phyloP scores from a whole-genome alignment of 2,329 filamentous ascomycete species.

The Fusarium hainanense region DNA sequence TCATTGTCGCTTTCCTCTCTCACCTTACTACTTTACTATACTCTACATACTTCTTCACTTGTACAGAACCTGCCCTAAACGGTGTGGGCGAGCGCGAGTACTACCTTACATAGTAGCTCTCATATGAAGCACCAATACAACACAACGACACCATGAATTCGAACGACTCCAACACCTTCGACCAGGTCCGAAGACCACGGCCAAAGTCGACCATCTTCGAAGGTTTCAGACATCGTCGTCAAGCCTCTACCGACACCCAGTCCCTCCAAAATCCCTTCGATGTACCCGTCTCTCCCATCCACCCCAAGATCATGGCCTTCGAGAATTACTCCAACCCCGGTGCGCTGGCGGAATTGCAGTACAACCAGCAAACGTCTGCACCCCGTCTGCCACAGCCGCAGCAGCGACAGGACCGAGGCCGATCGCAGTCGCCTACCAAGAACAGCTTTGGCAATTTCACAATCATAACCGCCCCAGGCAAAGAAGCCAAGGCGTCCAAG shows the following conservation, averaged over 20 bases:
- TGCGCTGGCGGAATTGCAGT: constrained; percentile 67
- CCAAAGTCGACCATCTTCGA: constrained; percentile 63
- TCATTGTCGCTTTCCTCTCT: constrained; percentile 19
- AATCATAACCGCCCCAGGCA: constrained; percentile 56
- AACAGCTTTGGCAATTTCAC: constrained; percentile 55
- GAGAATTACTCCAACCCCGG: constrained; percentile 54
- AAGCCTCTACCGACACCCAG: constrained; percentile 57
- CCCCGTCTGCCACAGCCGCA: constrained; percentile 51
- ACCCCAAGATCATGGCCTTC: constrained; percentile 47
- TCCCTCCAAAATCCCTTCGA: constrained; percentile 46
- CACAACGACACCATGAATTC: constrained; percentile 22
- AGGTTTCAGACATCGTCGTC: constrained; percentile 62
- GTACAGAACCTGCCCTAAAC: constrained; percentile 10
- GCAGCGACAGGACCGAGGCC: constrained; percentile 52
- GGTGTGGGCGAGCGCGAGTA: constrained; percentile 4
- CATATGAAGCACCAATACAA: constrained; percentile 18
- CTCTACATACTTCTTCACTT: constrained; percentile 6
- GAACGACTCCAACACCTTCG: constrained; percentile 29
- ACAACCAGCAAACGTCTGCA: constrained; percentile 61
- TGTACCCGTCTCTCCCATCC: constrained; percentile 43
- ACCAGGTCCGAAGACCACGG: constrained; percentile 52
- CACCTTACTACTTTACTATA: not conserved
- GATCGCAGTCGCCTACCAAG: constrained; percentile 59
- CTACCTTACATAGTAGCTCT: constrained; percentile 9
- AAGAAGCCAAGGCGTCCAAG: constrained; percentile 56